These are phyloP conservation scores for Phytopythium kandeliae DNA, from an alignment of 352 stramenopile species.

Conservation along the genomic window DNA sequence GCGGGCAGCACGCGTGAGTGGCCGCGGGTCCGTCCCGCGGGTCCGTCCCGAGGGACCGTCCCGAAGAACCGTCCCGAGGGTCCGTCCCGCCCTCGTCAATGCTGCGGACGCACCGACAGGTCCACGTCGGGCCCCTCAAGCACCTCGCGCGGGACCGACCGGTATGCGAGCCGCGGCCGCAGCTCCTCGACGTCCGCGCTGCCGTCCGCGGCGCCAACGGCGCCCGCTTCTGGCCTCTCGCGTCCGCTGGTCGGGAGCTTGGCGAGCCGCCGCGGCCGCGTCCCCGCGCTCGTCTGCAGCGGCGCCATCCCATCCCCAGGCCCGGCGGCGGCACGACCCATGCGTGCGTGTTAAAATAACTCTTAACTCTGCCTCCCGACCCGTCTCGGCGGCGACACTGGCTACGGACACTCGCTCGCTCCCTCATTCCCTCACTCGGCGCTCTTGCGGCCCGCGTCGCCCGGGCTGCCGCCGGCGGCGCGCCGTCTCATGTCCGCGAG, in stretches of 20 bases:
- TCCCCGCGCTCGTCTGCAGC: too few species aligned
- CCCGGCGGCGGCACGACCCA: neutral
- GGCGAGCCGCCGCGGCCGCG: slow-evolving; percentile 33
- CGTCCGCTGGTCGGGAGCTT: slow-evolving; percentile 23
- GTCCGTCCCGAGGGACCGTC: too few species aligned
- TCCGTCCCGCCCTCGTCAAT: neutral
- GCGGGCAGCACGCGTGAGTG: neutral
- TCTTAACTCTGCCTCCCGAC: too few species aligned
- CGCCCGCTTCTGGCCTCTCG: too few species aligned
- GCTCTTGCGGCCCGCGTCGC: too few species aligned
- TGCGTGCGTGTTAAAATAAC: neutral
- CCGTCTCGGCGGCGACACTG: too few species aligned
- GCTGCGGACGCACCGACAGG: slow-evolving; percentile 32
- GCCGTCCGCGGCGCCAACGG: neutral
- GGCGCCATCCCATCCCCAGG: too few species aligned
- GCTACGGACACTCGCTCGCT: too few species aligned
- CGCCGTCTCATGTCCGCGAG: slow-evolving; percentile 11
- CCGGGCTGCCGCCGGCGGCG: too few species aligned
- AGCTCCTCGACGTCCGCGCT: slow-evolving; percentile 26
- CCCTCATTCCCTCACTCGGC: too few species aligned
- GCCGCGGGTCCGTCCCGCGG: too few species aligned
- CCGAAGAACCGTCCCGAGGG: too few species aligned
- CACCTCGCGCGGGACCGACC: slow-evolving; percentile 57
- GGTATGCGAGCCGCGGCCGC: slow-evolving; percentile 43
- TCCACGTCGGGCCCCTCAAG: slow-evolving; percentile 51